These are phyloP conservation scores for Vitis hybrid DNA, from an alignment of 177 flowering plant genomes.

Conservation along the genomic window DNA sequence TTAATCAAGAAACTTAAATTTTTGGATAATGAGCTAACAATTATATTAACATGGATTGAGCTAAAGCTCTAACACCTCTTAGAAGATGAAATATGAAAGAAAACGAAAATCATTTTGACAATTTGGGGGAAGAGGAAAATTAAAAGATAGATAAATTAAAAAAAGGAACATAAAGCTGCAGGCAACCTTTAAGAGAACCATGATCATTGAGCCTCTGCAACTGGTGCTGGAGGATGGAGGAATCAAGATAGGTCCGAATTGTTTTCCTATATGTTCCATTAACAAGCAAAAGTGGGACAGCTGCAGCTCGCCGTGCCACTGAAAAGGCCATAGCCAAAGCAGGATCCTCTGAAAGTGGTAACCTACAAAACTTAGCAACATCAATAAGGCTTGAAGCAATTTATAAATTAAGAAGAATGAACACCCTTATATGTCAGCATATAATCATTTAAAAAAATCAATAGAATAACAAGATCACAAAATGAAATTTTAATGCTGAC, in stretches of 20 bases:
- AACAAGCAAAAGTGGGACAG: slow-evolving; percentile 90
- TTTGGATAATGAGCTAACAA: no score
- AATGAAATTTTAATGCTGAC: neutral
- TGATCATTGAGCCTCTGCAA: slow-evolving; percentile 76
- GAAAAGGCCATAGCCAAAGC: slow-evolving; percentile 99
- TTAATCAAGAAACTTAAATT: no score
- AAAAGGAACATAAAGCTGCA: neutral
- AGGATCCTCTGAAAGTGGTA: slow-evolving; percentile 94
- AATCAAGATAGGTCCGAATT: slow-evolving; percentile 81
- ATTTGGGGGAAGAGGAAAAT: neutral
- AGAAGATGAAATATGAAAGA: neutral
- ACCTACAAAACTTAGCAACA: slow-evolving; percentile 39
- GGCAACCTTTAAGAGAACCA: slow-evolving; percentile 73
- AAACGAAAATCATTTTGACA: neutral
- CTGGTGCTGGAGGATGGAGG: slow-evolving; percentile 90
- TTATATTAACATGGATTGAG: no score
- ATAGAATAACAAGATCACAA: neutral
- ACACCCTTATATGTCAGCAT: neutral
- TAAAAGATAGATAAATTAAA: slow-evolving; percentile 1
- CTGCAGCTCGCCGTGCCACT: slow-evolving; percentile 91
- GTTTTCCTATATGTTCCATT: slow-evolving; percentile 92
- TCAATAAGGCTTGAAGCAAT: slow-evolving; percentile 2
- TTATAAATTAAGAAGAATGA: neutral
- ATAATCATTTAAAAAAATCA: neutral
- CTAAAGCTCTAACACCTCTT: no score